Percentiles rank a stretch among this genome's conserved stretches.
These are phyloP conservation scores for Clitopilus passeckerianus DNA, from an alignment of 768 basidiomycete species.

Conservation along the genomic window DNA sequence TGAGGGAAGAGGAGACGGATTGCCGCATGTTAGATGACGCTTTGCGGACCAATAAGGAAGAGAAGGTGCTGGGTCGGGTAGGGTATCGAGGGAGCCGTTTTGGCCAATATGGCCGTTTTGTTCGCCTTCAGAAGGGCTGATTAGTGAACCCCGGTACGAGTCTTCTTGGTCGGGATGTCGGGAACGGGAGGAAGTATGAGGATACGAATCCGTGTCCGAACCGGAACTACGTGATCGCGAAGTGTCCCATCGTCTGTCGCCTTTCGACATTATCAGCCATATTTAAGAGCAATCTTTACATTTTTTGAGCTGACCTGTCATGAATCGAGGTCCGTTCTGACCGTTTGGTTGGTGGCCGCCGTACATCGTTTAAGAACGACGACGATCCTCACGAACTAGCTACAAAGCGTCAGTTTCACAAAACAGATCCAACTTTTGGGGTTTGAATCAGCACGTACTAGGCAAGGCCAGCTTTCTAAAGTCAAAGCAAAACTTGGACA, in stretches of 20 bases:
- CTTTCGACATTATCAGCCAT: neutral
- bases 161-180: neutral
- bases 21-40: conserved; percentile 87
- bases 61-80: conserved; percentile 48
- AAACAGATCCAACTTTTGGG: neutral
- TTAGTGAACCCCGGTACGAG: neutral
- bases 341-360: neutral
- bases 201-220: neutral
- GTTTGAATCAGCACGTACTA: neutral
- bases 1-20: conserved; percentile 67
- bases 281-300: neutral
- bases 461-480: neutral
- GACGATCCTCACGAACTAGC: neutral
- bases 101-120: neutral
- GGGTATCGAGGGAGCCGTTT: conserved; percentile 41
- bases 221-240: conserved; percentile 1
- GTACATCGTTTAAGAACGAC: neutral
- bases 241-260: neutral
- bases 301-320: neutral
- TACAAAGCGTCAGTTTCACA: neutral
- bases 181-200: neutral
- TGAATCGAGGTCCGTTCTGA: neutral
- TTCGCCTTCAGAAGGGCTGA: neutral
- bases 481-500: neutral
- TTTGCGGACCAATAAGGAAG: conserved; percentile 86